Conservation (phyloP, 345 rosid species). For the Turritis glabra region DNA sequence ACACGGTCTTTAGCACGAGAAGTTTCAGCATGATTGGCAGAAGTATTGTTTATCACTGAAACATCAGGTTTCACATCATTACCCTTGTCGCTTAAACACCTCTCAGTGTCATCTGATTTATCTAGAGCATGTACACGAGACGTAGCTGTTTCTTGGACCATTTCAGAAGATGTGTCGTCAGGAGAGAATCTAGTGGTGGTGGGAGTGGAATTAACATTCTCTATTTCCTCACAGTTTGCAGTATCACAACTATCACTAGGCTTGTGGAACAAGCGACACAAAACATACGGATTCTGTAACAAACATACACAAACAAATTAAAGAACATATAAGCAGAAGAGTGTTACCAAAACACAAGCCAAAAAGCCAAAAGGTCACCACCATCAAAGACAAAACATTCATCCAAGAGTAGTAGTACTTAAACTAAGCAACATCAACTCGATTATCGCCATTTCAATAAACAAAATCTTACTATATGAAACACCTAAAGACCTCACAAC, state of each 20-base stretch:
- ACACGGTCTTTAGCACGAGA: constrained; percentile 57
- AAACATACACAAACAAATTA: background rate
- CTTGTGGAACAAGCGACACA: constrained; percentile 81
- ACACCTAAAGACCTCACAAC: background rate
- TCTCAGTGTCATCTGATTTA: constrained; percentile 37
- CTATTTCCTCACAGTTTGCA: constrained; percentile 54
- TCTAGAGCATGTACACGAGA: constrained; percentile 32
- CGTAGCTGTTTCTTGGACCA: constrained; percentile 55
- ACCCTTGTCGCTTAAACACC: constrained; percentile 40
- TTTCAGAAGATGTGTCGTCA: constrained; percentile 63
- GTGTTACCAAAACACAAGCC: background rate
- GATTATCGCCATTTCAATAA: background rate
- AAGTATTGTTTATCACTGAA: constrained; percentile 42
- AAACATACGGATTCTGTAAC: constrained; percentile 70
- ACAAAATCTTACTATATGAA: background rate
- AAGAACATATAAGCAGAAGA: background rate
- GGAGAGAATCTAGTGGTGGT: constrained; percentile 56
- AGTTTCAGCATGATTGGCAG: constrained; percentile 49
- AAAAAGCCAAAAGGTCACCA: background rate
- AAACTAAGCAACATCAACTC: background rate
- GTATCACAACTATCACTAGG: constrained; percentile 51
- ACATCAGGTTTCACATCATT: constrained; percentile 40
- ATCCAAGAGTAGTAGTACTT: background rate
- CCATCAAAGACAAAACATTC: background rate
- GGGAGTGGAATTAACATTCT: constrained; percentile 55